Evolutionary conservation across 768 basidiomycete genomes (phyloP), one percentile per base, ranked within the genome.

Genomic region (Leccinum obscurum): DNA sequence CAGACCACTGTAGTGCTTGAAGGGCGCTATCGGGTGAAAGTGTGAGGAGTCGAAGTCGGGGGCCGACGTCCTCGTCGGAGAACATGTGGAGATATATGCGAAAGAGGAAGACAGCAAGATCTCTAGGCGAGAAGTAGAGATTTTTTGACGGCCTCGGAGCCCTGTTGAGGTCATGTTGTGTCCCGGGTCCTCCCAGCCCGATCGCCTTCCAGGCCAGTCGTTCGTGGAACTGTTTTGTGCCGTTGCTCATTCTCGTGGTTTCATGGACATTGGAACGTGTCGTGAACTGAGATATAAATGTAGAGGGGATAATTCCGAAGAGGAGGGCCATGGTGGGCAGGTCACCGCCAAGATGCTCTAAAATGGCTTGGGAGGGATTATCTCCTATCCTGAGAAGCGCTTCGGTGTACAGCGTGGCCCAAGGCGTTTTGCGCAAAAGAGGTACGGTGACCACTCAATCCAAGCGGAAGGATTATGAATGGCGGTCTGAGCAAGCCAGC

Each of bases 401-500:
- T 55, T 74, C 73, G 0, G 71, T 74, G 50, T 73, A 75, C 13
- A 74, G 30, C 6, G 66, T 66, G 15, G 75, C 62, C 0, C 59
- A 68, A 11, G 62, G 52, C 3, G 64, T 55, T 54, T 48, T 61
- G 32, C 55, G 10, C 26, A 75, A 60, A 20, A 74, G 62, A 6
- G 71, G 69, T 22, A 56, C 62, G 1, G 68, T 61, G 8, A 61
- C 69, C 13, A 64, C 60, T 73, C 94, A 58, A 99, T 96, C 97
- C 97, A 99, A 1, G 95, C 97, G 0, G 91, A 94, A 0, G 97
- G 96, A 62, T 95, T 92, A 58, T 92, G 85, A 22, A 92, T 81
- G 1, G 93, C 95, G 0, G 97, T 98, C 73, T 99, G 97, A 63
- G 90, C 86, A 6, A 98, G 79, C 97, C 97, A 99, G 64, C 90